Evolutionary conservation across 305 asterid genomes (phyloP).

Genomic region (Solanum chacoense): DNA sequence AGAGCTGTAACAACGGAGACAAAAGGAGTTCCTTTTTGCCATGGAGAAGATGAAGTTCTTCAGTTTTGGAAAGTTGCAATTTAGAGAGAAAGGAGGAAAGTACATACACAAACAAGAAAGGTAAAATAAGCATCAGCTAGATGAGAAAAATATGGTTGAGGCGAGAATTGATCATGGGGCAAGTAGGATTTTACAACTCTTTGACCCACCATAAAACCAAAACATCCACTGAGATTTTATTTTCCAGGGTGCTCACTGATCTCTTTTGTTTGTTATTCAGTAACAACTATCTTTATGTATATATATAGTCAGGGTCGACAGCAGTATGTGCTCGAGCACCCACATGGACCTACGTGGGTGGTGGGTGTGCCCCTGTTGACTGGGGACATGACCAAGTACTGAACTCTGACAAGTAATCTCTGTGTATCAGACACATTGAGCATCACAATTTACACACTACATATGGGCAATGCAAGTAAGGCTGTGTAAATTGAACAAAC

Average conservation of each 20-base stretch:
- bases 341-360: not conserved
- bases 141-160: not conserved
- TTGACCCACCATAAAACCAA: not conserved
- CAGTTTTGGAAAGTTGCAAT: not conserved
- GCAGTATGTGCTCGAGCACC: not conserved
- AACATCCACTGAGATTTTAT: not conserved
- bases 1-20: not conserved
- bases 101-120: not conserved
- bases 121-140: not conserved
- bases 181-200: not conserved
- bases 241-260: not conserved
- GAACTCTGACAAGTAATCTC: not conserved
- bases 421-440: not conserved
- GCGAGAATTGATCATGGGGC: not conserved
- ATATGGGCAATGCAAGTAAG: not conserved
- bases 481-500: constrained; percentile 14
- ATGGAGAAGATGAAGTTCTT: not conserved
- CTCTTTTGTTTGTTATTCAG: not conserved
- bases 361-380: not conserved
- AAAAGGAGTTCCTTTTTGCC: not conserved
- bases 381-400: not conserved
- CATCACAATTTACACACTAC: not conserved
- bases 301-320: not conserved
- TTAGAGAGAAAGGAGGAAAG: not conserved
- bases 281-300: not conserved